Evolutionary conservation across 176 grass and related monocot species (phyloP).

Genomic region (Neostapfia colusana): DNA sequence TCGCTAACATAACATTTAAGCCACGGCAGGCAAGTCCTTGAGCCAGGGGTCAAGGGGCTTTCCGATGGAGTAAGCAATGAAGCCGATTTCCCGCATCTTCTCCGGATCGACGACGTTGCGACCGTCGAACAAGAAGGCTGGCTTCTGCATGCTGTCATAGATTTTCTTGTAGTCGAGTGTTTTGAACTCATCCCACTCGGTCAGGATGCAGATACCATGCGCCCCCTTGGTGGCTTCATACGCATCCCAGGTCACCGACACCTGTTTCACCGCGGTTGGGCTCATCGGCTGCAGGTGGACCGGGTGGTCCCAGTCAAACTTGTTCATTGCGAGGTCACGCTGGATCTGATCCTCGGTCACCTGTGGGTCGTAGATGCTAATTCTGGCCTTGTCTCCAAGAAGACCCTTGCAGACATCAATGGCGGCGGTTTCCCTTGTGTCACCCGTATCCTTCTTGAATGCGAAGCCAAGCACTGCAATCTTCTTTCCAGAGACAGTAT

Average conservation of each 20-base stretch:
- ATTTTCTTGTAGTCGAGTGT: constrained; percentile 59
- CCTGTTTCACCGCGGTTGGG: too few species aligned
- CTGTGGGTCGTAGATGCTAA: too few species aligned
- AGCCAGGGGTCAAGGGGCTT: constrained; percentile 67
- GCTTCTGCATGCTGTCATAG: constrained; percentile 67
- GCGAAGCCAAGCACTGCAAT: too few species aligned
- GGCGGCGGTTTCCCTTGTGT: too few species aligned
- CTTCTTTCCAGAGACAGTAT: too few species aligned
- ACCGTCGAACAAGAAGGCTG: constrained; percentile 59
- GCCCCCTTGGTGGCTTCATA: constrained; percentile 63
- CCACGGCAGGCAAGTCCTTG: constrained; percentile 66
- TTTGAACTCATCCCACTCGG: constrained; percentile 72
- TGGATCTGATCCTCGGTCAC: too few species aligned
- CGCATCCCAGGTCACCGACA: constrained; percentile 56
- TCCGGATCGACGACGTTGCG: constrained; percentile 51
- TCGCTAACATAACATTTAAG: constrained; percentile 36
- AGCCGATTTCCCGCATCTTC: constrained; percentile 55
- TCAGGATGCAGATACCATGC: constrained; percentile 65
- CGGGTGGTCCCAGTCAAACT: too few species aligned
- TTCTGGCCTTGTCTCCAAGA: too few species aligned
- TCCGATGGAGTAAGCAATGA: constrained; percentile 66
- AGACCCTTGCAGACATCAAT: too few species aligned
- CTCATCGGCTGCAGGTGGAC: too few species aligned
- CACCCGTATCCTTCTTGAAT: too few species aligned
- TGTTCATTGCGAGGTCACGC: too few species aligned